Percentiles rank a stretch among this genome's conserved stretches.
These are phyloP conservation scores for Podila epicladia DNA, from an alignment of 192 early-diverging fungal genomes.

Conservation along the genomic window DNA sequence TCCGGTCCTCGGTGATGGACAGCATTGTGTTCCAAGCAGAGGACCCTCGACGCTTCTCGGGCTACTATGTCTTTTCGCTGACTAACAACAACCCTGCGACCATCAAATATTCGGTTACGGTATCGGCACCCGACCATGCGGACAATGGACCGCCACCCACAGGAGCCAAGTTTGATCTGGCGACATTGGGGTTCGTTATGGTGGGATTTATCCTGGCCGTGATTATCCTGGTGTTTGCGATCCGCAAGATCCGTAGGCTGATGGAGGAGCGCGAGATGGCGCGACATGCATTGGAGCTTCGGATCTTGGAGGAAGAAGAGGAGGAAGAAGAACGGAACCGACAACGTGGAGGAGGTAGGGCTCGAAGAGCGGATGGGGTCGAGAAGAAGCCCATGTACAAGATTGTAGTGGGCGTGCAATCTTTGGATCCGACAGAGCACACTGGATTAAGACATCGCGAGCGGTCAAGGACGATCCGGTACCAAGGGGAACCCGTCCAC, in stretches of 20 bases:
- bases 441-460: no score
- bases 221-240: constrained; percentile 7
- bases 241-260: constrained; percentile 13
- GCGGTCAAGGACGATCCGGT: background rate
- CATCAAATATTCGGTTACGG: constrained; percentile 17
- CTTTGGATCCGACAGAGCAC: background rate
- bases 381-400: constrained; percentile 41
- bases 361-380: background rate
- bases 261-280: constrained; percentile 11
- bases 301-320: constrained; percentile 18
- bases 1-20: background rate
- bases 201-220: constrained; percentile 27
- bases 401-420: constrained; percentile 24
- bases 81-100: constrained; percentile 9
- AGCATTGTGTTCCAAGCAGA: constrained; percentile 10
- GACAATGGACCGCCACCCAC: background rate
- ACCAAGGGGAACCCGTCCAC: background rate
- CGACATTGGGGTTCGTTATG: constrained; percentile 35
- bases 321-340: constrained; percentile 35
- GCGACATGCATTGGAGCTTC: constrained; percentile 5
- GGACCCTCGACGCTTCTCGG: constrained; percentile 48
- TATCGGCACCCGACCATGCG: constrained; percentile 3
- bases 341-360: background rate
- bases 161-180: constrained; percentile 14
- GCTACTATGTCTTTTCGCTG: constrained; percentile 47